phyloP scores from a whole-genome alignment of 2,329 filamentous ascomycete species.

The Botrytis porri region DNA sequence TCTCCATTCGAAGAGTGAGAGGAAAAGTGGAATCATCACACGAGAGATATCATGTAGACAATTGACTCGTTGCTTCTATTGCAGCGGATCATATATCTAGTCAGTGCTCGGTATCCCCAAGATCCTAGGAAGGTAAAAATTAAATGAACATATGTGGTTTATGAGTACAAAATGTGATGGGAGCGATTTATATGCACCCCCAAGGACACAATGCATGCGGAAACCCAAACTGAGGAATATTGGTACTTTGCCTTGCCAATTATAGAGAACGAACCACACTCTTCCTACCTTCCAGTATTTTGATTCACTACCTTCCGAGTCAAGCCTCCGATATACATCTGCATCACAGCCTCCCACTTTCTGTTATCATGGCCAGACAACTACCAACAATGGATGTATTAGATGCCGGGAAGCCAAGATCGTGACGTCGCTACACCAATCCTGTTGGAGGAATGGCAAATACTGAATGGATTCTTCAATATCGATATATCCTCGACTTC shows the following conservation, averaged over 20 bases:
- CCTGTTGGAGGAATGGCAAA: neutral
- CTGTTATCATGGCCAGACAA: neutral
- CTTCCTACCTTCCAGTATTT: neutral
- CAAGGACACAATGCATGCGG: neutral
- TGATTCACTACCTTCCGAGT: neutral
- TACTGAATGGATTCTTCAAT: neutral
- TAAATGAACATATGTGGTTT: neutral
- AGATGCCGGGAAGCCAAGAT: neutral
- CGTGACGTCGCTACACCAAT: neutral
- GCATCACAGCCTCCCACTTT: neutral
- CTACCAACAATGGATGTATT: neutral
- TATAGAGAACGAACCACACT: neutral
- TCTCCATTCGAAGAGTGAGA: neutral
- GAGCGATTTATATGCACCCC: neutral
- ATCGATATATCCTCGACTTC: neutral
- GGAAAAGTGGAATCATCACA: neutral
- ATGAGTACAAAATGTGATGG: neutral
- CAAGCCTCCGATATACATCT: neutral
- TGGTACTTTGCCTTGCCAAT: neutral
- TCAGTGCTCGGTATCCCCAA: neutral
- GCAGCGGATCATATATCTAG: accelerated
- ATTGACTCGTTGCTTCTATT: neutral
- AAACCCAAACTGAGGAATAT: neutral
- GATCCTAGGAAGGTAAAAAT: too few relatives aligned
- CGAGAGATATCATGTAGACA: neutral